phyloP scores from a whole-genome alignment of 176 grass and related monocot species.

The Zea luxurians region DNA sequence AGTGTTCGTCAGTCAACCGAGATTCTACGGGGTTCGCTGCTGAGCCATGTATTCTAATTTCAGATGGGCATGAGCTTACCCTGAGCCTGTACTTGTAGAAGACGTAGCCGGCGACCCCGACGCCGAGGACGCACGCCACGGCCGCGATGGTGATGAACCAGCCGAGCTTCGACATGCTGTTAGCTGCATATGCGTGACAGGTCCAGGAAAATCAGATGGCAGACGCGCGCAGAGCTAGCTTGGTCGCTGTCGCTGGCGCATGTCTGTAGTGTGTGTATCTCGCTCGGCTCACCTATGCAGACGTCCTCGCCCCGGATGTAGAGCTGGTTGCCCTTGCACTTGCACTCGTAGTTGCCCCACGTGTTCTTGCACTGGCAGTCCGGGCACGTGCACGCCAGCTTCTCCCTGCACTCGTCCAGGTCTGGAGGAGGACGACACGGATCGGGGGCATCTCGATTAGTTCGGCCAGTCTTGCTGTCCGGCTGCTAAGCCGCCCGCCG shows the following conservation, averaged over 20 bases:
- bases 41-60: neutral
- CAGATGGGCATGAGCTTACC: conserved; percentile 42
- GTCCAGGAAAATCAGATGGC: neutral
- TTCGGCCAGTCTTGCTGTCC: neutral
- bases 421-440: conserved; percentile 41
- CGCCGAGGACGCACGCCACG: conserved; percentile 56
- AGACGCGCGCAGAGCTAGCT: neutral
- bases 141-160: conserved; percentile 66
- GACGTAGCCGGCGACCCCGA: conserved; percentile 64
- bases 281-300: conserved; percentile 75
- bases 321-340: conserved; percentile 75
- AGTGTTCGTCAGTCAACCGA: neutral
- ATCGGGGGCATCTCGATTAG: neutral
- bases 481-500: neutral
- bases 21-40: neutral
- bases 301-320: conserved; percentile 83
- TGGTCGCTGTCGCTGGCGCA: neutral
- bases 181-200: conserved; percentile 40
- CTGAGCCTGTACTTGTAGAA: conserved; percentile 99
- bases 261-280: neutral
- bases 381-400: conserved; percentile 88
- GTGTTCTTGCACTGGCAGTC: conserved; percentile 93
- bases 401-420: conserved; percentile 81
- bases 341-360: conserved; percentile 91
- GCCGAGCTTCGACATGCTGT: conserved; percentile 56